Percentiles rank a stretch among this genome's conserved stretches.
These are phyloP conservation scores for Penicilliopsis zonata DNA, from an alignment of 495 filamentous ascomycete genomes.

Conservation along the genomic window DNA sequence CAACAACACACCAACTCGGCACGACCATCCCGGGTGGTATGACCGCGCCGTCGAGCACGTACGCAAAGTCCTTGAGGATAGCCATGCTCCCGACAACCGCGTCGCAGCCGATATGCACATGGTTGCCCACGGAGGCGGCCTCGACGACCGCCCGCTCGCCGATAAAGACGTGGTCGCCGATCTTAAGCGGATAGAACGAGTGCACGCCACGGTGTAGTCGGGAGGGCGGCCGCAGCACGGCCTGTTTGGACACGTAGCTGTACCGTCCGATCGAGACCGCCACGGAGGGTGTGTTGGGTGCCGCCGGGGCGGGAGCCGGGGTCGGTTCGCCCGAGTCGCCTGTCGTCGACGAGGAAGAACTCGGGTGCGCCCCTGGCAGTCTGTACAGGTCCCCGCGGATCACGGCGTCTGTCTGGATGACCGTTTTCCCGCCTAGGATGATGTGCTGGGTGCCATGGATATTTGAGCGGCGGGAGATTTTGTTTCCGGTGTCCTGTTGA, in stretches of 20 bases:
- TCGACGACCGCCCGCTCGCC: conserved; percentile 62
- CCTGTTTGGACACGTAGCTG: conserved; percentile 66
- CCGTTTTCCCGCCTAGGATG: conserved; percentile 89
- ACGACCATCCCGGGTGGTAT: conserved; percentile 84
- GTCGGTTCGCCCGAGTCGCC: conserved; percentile 2
- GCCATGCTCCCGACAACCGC: conserved; percentile 70
- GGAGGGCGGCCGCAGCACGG: conserved; percentile 64
- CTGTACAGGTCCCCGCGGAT: conserved; percentile 85
- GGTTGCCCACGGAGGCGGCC: conserved; percentile 64
- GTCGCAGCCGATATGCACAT: conserved; percentile 69
- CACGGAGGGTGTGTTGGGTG: conserved; percentile 19
- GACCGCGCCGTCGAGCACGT: conserved; percentile 70
- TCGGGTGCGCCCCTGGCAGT: conserved; percentile 24
- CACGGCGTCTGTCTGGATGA: conserved; percentile 82
- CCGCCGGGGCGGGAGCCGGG: conserved; percentile 12
- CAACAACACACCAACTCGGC: conserved; percentile 77
- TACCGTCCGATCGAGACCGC: conserved; percentile 81
- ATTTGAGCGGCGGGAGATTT: conserved; percentile 81
- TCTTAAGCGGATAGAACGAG: conserved; percentile 74
- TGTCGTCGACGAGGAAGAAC: conserved; percentile 19
- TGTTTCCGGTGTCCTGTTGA: conserved; percentile 89
- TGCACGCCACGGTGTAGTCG: conserved; percentile 44
- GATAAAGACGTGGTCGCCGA: conserved; percentile 87
- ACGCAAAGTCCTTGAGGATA: conserved; percentile 83
- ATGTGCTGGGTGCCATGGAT: conserved; percentile 95